Evolutionary conservation across 768 basidiomycete species (phyloP).

Genomic region (Porpolomopsis calyptriformis): DNA sequence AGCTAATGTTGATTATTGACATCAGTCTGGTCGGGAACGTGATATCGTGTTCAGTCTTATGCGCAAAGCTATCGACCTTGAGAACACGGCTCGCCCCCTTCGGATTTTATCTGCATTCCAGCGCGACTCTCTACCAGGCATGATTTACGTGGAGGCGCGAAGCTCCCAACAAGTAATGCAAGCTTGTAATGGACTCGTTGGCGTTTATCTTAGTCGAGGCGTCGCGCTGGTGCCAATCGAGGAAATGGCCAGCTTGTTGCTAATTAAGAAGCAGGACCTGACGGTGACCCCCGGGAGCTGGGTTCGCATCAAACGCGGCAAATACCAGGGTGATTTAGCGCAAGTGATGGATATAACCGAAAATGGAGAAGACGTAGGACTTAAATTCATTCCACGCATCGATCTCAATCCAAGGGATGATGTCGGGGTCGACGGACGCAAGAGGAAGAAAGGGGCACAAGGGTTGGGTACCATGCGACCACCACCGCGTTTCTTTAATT

Average conservation of each 20-base stretch:
- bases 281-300: constrained; percentile 80
- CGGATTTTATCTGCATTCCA: constrained; percentile 92
- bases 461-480: constrained; percentile 60
- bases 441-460: constrained; percentile 59
- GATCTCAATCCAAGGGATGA: constrained; percentile 90
- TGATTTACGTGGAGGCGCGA: constrained; percentile 94
- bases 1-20: not conserved
- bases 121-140: constrained; percentile 87
- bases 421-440: constrained; percentile 49
- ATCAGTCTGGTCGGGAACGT: constrained; percentile 80
- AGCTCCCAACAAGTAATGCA: constrained; percentile 76
- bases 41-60: constrained; percentile 92
- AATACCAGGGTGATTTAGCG: constrained; percentile 89
- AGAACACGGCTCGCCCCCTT: constrained; percentile 68
- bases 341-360: constrained; percentile 92
- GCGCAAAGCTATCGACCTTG: constrained; percentile 81
- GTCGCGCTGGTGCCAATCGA: constrained; percentile 85
- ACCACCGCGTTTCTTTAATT: constrained; percentile 86
- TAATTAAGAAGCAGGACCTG: constrained; percentile 90
- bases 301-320: constrained; percentile 92
- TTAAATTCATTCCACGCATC: constrained; percentile 95
- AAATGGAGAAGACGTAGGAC: constrained; percentile 83
- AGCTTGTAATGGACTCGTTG: constrained; percentile 85
- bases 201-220: constrained; percentile 77
- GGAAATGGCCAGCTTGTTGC: constrained; percentile 94